Base-by-base conservation (phyloP, 2,329 filamentous ascomycete species). In the Colletotrichum agaves region DNA sequence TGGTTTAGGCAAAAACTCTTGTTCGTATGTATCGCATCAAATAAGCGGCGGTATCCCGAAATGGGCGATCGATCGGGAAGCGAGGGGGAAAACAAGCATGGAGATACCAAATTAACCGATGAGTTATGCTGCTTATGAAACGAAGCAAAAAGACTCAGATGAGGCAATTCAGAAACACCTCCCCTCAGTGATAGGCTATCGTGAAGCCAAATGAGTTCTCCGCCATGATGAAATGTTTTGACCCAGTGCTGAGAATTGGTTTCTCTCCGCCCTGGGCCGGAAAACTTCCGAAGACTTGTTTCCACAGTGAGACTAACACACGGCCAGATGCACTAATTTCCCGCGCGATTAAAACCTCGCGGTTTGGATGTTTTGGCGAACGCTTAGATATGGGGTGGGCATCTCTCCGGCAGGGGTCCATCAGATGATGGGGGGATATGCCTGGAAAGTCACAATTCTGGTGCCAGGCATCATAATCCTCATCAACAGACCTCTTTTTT, bases 21-120 rank as follows among this genome's bases (percentile, higher is more conserved):
- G 37, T 19, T 1, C 11, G n/a, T 1, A 17, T 13, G 19, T 17
- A 43, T 33, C n/a, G 12, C 19, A 17, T 37, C 33, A 41, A 31
- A 56, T 35, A 56, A 56, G 52, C 21, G 52, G 35, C 23, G 52
- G n/a, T n/a, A n/a, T n/a, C n/a, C n/a, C n/a, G n/a, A n/a, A n/a
- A n/a, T n/a, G 35, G 35, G 21, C 43, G 27, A 33, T 46, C n/a
- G n/a, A n/a, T 59, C 19, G 43, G 27, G 27, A 19, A 10, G 19
- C 8, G 17, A 33, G 39, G 35, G 27, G 19, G 23, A 44, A 53
- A 35, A 17, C n/a, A n/a, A n/a, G 49, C 23, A 27, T 17, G 60
- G 49, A 43, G 60, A 56, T 56, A 62, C 49, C 59, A 61, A 15
- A 5, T 15, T 39, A 49, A 50, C 47, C 27, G 11, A n/a, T 5